Conservation (phyloP, 768 basidiomycete genomes). For the Mycena polygramma region DNA sequence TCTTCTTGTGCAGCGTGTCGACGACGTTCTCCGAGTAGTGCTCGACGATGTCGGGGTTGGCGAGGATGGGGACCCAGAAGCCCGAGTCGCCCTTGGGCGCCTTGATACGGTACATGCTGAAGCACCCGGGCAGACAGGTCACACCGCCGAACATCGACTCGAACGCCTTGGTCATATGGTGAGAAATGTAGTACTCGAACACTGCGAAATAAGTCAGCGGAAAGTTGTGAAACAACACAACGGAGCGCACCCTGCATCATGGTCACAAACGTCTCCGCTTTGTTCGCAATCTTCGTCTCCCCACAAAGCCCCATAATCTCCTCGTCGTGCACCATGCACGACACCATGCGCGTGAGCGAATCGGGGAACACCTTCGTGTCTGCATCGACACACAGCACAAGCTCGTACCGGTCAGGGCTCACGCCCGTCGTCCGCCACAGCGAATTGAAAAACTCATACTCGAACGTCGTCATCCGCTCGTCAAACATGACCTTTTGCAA, state of each 20-base stretch:
- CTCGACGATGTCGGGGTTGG: slow-evolving; percentile 98
- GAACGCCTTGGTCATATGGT: slow-evolving; percentile 99
- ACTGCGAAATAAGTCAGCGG: slow-evolving; percentile 60
- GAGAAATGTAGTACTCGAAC: slow-evolving; percentile 99
- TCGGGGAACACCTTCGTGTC: slow-evolving; percentile 99
- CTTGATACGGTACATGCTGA: slow-evolving; percentile 99
- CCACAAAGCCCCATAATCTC: slow-evolving; percentile 99
- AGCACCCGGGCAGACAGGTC: slow-evolving; percentile 98
- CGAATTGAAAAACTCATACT: slow-evolving; percentile 99
- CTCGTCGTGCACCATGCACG: slow-evolving; percentile 95
- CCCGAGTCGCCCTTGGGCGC: slow-evolving; percentile 96
- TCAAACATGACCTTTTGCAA: slow-evolving; percentile 99
- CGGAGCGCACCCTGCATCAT: slow-evolving; percentile 95
- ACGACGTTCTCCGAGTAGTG: slow-evolving; percentile 99
- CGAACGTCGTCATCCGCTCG: slow-evolving; percentile 99
- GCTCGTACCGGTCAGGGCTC: slow-evolving; percentile 95
- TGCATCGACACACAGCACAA: slow-evolving; percentile 96
- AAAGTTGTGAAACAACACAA: neutral
- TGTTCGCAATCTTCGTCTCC: slow-evolving; percentile 99
- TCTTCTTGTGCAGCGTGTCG: slow-evolving; percentile 99
- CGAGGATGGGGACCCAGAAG: slow-evolving; percentile 98
- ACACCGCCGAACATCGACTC: slow-evolving; percentile 99
- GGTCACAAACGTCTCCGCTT: slow-evolving; percentile 97
- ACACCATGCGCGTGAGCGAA: slow-evolving; percentile 94
- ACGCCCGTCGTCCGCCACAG: slow-evolving; percentile 96